A percentile compares a stretch with the other conserved stretches of the same genome.
phyloP scores from a whole-genome alignment of 805 yeast species.

The Candida mattraensis region DNA sequence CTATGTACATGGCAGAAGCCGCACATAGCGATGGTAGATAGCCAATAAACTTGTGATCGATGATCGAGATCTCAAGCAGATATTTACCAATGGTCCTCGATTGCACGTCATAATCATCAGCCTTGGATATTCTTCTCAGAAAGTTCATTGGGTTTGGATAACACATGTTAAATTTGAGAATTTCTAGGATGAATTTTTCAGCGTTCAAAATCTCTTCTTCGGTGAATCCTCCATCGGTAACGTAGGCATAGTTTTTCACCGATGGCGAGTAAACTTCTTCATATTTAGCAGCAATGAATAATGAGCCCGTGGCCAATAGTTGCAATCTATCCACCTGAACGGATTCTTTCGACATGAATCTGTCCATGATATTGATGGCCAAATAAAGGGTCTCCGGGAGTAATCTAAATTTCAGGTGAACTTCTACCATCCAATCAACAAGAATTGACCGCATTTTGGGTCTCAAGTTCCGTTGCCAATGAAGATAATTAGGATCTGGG shows the following conservation, averaged over 20 bases:
- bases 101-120: constrained; percentile 84
- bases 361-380: constrained; percentile 83
- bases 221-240: constrained; percentile 81
- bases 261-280: constrained; percentile 91
- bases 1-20: constrained; percentile 86
- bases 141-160: constrained; percentile 92
- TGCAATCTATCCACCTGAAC: constrained; percentile 81
- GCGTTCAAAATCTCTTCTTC: constrained; percentile 81
- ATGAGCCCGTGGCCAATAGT: constrained; percentile 78
- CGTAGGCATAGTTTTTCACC: constrained; percentile 79
- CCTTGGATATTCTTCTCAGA: constrained; percentile 82
- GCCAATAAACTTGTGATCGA: constrained; percentile 75
- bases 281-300: constrained; percentile 89
- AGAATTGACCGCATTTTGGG: constrained; percentile 84
- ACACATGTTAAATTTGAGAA: constrained; percentile 70
- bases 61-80: constrained; percentile 71
- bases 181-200: constrained; percentile 74
- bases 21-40: constrained; percentile 74
- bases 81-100: constrained; percentile 85
- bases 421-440: constrained; percentile 93
- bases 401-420: constrained; percentile 78
- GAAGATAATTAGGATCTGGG: constrained; percentile 69
- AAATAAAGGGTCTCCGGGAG: constrained; percentile 83
- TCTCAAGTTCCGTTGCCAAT: constrained; percentile 62
- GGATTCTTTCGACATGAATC: constrained; percentile 73